Evolutionary conservation across 2,329 filamentous ascomycete genomes (phyloP).

Genomic region (Diplodia corticola): DNA sequence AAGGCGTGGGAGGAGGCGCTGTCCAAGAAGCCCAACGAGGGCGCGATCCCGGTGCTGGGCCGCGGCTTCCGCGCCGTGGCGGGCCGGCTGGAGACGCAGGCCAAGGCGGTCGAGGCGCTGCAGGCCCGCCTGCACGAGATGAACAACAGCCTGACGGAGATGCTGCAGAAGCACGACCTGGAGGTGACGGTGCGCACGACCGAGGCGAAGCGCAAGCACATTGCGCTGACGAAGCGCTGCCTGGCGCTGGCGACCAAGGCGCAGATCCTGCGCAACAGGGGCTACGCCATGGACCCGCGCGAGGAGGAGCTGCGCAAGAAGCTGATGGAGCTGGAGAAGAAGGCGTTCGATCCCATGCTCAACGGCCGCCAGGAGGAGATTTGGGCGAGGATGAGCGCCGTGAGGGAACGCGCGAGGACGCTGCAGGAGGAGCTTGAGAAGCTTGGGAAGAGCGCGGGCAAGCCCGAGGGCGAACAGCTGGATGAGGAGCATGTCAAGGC

Average conservation of each 20-base stretch:
- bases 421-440: conserved; percentile 74
- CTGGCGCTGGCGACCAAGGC: conserved; percentile 75
- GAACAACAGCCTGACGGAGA: conserved; percentile 69
- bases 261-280: conserved; percentile 76
- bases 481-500: conserved; percentile 70
- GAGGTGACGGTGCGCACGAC: conserved; percentile 72
- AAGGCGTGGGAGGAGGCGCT: conserved; percentile 83
- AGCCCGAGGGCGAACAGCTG: conserved; percentile 53
- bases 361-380: conserved; percentile 78
- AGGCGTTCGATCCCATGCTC: conserved; percentile 72
- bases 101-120: conserved; percentile 66
- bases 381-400: conserved; percentile 76
- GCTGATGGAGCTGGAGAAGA: conserved; percentile 66
- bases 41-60: conserved; percentile 75
- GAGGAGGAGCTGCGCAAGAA: conserved; percentile 78
- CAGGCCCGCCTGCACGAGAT: conserved; percentile 76
- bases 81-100: conserved; percentile 71
- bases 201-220: conserved; percentile 71
- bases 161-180: conserved; percentile 75
- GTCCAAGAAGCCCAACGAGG: conserved; percentile 72
- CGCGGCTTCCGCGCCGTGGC: conserved; percentile 72
- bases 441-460: conserved; percentile 56
- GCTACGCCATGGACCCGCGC: conserved; percentile 75
- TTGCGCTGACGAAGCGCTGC: conserved; percentile 70
- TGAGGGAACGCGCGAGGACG: conserved; percentile 70